Percentiles rank a stretch among this genome's conserved stretches.
Evolutionary conservation across 208 protist species (phyloP).

Genomic region (Porcisia deanei): DNA sequence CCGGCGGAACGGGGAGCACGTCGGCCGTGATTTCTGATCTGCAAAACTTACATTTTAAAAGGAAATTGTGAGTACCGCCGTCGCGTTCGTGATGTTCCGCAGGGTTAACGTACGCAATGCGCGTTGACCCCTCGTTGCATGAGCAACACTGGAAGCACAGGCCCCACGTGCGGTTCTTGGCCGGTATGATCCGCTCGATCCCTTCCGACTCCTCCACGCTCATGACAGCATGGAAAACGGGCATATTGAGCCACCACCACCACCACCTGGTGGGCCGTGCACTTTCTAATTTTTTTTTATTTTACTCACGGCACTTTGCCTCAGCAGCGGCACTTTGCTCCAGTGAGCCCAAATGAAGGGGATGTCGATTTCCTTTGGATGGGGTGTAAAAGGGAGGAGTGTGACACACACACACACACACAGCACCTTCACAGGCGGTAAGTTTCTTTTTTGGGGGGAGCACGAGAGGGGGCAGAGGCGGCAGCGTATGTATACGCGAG

Average conservation of each 20-base stretch:
- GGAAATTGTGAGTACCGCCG: slow-evolving; percentile 58
- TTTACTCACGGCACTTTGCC: neutral
- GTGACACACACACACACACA: neutral
- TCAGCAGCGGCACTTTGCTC: neutral
- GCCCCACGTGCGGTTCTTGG: slow-evolving; percentile 41
- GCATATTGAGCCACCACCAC: slow-evolving; percentile 37
- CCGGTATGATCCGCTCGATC: slow-evolving; percentile 41
- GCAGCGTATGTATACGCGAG: no score
- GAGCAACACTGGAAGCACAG: slow-evolving; percentile 54
- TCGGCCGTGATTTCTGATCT: slow-evolving; percentile 39
- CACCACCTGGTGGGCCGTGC: neutral
- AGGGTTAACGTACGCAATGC: slow-evolving; percentile 63
- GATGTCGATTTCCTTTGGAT: neutral
- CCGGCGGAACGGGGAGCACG: slow-evolving; percentile 29
- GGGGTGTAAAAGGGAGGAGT: neutral
- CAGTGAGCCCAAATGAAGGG: neutral
- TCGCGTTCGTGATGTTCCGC: slow-evolving; percentile 42
- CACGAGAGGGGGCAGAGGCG: no score
- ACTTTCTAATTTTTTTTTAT: neutral
- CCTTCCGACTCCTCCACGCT: slow-evolving; percentile 53
- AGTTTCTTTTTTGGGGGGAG: no score
- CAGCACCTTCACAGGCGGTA: neutral
- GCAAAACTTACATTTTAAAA: slow-evolving; percentile 67
- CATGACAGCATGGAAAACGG: slow-evolving; percentile 53
- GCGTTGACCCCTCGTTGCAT: slow-evolving; percentile 52